Conservation (phyloP, 306 rosid genomes). For the Quercus cerris region DNA sequence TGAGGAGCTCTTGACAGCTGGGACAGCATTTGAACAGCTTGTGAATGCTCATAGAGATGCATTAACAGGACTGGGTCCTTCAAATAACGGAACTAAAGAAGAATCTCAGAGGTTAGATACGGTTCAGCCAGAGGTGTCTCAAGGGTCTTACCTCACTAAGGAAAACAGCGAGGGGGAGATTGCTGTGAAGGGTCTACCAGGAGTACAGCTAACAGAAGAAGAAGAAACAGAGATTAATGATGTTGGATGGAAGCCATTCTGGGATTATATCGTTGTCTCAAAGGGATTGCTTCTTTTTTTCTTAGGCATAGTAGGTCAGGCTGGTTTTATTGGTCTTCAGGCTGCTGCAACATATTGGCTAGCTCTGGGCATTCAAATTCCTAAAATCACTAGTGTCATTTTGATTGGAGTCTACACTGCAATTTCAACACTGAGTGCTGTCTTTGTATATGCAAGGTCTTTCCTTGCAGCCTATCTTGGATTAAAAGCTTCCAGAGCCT, state of each 20-base stretch:
- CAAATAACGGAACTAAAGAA: conserved; percentile 22
- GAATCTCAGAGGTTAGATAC: conserved; percentile 16
- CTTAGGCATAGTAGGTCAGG: no score
- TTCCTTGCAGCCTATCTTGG: conserved; percentile 45
- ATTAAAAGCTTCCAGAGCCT: conserved; percentile 67
- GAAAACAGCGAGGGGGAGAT: no score
- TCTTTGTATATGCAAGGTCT: conserved; percentile 42
- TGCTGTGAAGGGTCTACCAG: no score
- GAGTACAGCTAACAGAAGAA: no score
- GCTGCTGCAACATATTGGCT: conserved; percentile 65
- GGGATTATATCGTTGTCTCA: no score
- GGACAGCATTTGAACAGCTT: conserved; percentile 75
- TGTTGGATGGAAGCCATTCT: no score
- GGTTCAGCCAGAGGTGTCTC: conserved; percentile 20
- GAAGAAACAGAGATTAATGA: no score
- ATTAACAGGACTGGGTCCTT: conserved; percentile 31
- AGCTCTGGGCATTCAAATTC: conserved; percentile 59
- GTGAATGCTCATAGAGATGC: conserved; percentile 77
- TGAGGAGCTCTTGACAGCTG: conserved; percentile 56
- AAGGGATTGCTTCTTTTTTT: no score
- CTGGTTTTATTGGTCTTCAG: no score
- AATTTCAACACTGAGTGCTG: conserved; percentile 46
- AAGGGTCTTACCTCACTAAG: conserved; percentile 13
- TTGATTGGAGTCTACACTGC: conserved; percentile 58
- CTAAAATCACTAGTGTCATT: conserved; percentile 35